Base-by-base conservation (phyloP, 2,329 filamentous ascomycete genomes). In the Epichloe elymi region DNA sequence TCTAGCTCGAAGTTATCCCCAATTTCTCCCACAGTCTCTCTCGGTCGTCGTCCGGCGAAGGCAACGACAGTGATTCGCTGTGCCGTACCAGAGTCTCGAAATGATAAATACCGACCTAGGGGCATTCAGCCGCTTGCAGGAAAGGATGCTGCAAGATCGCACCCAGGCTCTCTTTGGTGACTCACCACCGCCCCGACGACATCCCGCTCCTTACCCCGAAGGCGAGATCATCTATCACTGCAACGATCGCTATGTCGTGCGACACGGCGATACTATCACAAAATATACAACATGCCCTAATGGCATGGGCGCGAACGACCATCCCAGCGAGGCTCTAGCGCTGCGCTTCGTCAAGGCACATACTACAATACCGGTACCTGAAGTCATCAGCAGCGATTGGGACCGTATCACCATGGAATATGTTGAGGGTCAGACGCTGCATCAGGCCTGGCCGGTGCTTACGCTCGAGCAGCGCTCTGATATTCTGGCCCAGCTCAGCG, bases 361-460 rank as follows among this genome's bases (percentile, higher is more conserved):
- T n/a, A n/a, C n/a, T n/a, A 57, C 56, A 0, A 63, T 64, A 0
- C 59, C 61, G 0, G 60, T 63, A 0, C 61, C 61, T 0, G 46
- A 57, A 7, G 56, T 64, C n/a, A 50, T 61, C 5, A 56, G 56
- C 39, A 60, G 58, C 19, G 58, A 57, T 1, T 63, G 53, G 57
- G 59, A 61, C 48, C 60, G 60, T 37, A 53, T 63, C 8, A 60
- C 58, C 3, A 57, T 60, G 61, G 52, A 59, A 42, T 58, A 57
- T 15, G 40, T 64, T 1, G 53, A 59, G 15, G 61, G 62, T 1
- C 55, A 61, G n/a, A 59, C 59, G 17, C 51, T 61, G 30, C 35
- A 56, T 38, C 43, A 60, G 17, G 44, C 35, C 12, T 39, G 14
- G 35, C 35, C 19, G 19, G 3, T 14, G 10, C 26, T 46, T 23